Conservation (phyloP, 192 early-diverging fungal genomes). For the Linnemannia hyalina region DNA sequence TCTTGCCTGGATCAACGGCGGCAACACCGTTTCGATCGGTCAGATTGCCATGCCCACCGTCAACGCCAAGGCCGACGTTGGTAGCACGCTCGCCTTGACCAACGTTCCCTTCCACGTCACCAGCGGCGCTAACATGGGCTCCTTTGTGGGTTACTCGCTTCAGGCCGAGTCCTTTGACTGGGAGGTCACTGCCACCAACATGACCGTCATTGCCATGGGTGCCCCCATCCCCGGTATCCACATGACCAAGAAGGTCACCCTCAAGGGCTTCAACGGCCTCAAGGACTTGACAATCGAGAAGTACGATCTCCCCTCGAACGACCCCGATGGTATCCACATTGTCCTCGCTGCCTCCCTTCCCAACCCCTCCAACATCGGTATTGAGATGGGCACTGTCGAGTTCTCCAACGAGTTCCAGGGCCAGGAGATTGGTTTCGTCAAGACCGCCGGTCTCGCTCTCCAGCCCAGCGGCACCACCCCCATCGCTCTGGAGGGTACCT, state of each 20-base stretch:
- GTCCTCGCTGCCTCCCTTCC: constrained; percentile 54
- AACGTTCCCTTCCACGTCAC: constrained; percentile 59
- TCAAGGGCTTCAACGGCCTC: constrained; percentile 56
- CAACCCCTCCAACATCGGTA: constrained; percentile 67
- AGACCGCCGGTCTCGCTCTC: constrained; percentile 38
- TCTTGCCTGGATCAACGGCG: constrained; percentile 51
- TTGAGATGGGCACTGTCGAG: constrained; percentile 60
- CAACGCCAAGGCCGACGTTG: constrained; percentile 56
- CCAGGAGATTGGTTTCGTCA: constrained; percentile 55
- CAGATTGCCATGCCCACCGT: constrained; percentile 61
- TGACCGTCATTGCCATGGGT: constrained; percentile 66
- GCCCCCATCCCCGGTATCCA: constrained; percentile 59
- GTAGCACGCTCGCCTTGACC: constrained; percentile 60
- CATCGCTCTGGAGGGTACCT: constrained; percentile 44
- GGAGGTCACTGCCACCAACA: constrained; percentile 58
- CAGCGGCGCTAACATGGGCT: constrained; percentile 57
- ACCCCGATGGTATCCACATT: constrained; percentile 58
- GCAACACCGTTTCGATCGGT: constrained; percentile 47
- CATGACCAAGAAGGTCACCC: constrained; percentile 56
- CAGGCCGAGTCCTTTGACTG: constrained; percentile 62
- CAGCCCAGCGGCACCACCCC: constrained; percentile 28
- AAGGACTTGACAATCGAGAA: constrained; percentile 41
- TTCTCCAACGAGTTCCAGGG: constrained; percentile 60
- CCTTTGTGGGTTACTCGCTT: constrained; percentile 64
- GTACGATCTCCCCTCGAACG: constrained; percentile 49